phyloP scores from a whole-genome alignment of 805 yeast species.

The Brettanomyces sp. region DNA sequence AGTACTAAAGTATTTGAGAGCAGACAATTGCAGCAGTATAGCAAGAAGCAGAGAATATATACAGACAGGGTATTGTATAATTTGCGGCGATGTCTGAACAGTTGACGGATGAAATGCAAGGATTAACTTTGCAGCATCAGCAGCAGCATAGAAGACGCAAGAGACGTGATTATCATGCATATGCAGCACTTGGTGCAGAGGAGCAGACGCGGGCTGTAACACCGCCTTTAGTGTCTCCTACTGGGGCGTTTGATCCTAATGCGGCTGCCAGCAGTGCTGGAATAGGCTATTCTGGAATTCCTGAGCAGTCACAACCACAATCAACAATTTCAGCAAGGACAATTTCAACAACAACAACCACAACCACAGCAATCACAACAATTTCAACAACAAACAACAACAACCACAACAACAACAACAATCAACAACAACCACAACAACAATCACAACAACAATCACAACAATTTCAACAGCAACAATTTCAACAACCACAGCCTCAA shows the following conservation, averaged over 20 bases:
- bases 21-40: too few species aligned
- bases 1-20: too few species aligned
- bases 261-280: constrained; percentile 25
- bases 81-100: too few species aligned
- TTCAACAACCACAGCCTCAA: constrained; percentile 3
- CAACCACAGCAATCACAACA: too few species aligned
- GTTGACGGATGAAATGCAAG: too few species aligned
- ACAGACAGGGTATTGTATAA: too few species aligned
- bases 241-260: constrained; percentile 21
- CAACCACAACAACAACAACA: constrained; percentile 23
- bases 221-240: constrained; percentile 1
- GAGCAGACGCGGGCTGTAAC: constrained; percentile 1
- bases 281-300: constrained; percentile 6
- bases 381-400: constrained; percentile 14
- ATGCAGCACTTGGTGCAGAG: constrained; percentile 15
- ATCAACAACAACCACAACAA: constrained; percentile 6
- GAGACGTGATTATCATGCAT: constrained; percentile 19
- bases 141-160: too few species aligned
- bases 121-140: too few species aligned
- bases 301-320: neutral
- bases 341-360: too few species aligned
- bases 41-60: too few species aligned
- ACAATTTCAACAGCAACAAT: constrained; percentile 21
- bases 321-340: too few species aligned
- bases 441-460: constrained; percentile 11